These are phyloP conservation scores for Fonsecaea pedrosoi DNA, from an alignment of 2,329 filamentous ascomycete genomes.

Conservation along the genomic window DNA sequence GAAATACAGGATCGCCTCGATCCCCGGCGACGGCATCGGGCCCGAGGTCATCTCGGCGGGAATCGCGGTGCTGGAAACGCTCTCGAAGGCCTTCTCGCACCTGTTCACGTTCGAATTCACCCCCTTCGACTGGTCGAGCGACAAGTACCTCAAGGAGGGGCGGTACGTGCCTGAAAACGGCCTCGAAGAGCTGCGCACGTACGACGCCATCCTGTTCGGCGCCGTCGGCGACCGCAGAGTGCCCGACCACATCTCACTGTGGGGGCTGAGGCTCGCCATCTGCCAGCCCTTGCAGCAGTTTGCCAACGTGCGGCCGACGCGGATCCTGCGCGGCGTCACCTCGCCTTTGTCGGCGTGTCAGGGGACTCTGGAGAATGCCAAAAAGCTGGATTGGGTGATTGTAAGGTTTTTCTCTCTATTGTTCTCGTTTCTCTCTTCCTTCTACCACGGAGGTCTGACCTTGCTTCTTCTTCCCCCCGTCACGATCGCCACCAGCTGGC, in stretches of 20 bases:
- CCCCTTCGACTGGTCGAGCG: constrained; percentile 71
- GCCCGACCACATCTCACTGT: constrained; percentile 71
- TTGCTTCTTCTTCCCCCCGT: no score
- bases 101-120: constrained; percentile 67
- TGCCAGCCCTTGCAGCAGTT: constrained; percentile 72
- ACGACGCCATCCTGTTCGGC: constrained; percentile 72
- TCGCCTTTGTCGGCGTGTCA: constrained; percentile 52
- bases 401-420: background rate
- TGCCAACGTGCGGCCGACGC: constrained; percentile 70
- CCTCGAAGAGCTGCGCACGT: constrained; percentile 62
- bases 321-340: constrained; percentile 65
- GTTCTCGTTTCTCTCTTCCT: no score
- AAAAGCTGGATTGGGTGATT: constrained; percentile 71
- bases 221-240: constrained; percentile 70
- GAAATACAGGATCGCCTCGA: constrained; percentile 60
- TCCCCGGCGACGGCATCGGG: constrained; percentile 74
- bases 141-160: constrained; percentile 69
- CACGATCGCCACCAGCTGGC: no score
- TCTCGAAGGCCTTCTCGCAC: constrained; percentile 56
- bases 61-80: constrained; percentile 63
- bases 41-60: constrained; percentile 71
- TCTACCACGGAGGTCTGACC: no score
- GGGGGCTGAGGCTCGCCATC: constrained; percentile 71
- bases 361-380: constrained; percentile 56
- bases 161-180: constrained; percentile 69